Evolutionary conservation across 352 stramenopile species (phyloP), one percentile per base, ranked within the genome.

Genomic region (Phytophthora boehmeriae): DNA sequence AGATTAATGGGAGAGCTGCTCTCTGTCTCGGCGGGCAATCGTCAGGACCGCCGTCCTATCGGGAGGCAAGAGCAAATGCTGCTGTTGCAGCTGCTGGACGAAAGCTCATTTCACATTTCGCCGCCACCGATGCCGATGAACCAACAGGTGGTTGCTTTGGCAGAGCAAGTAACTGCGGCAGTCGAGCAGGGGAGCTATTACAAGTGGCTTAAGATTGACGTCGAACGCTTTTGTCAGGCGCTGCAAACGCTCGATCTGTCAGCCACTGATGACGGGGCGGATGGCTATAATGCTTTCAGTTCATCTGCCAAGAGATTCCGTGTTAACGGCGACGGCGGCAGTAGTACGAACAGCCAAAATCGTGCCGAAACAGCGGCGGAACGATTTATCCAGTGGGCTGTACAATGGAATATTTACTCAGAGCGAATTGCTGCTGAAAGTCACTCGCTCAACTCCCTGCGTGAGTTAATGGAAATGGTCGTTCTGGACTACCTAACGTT

Each of bases 361-460:
- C 73, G 71, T 23, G 48, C 53, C 16, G 69, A 73, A 22, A 67
- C 68, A 41, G 71, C 62, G 16, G 67, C 74, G 27, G 65, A 89
- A 28, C 50, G 71, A 43, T 77, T 92, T 47, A 58, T 95, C 25
- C 75, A 89, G 55, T 95, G 86, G 86, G 83, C 86, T 8, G 76
- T 93, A 23, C 73, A 88, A 39, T 95, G 86, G 86, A 95, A 95
- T 50, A 68, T 88, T 23, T 95, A 92, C 59, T 95, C 86, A 27
- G 86, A 95, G 46, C 80, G 83, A 19, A 80, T 95, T 51, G 83
- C 82, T 8, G 86, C 85, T 9, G 84, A 93, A 57, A 93, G 83
- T 38, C 84, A 93, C 17, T 76, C 83, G 30, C 59, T 95, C 8
- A 91, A 91, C 59, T 91, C 84, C 27, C 70, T 92, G 11, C 80